phyloP scores from a whole-genome alignment of 305 asterid genomes.

The Fraxinus albicans region DNA sequence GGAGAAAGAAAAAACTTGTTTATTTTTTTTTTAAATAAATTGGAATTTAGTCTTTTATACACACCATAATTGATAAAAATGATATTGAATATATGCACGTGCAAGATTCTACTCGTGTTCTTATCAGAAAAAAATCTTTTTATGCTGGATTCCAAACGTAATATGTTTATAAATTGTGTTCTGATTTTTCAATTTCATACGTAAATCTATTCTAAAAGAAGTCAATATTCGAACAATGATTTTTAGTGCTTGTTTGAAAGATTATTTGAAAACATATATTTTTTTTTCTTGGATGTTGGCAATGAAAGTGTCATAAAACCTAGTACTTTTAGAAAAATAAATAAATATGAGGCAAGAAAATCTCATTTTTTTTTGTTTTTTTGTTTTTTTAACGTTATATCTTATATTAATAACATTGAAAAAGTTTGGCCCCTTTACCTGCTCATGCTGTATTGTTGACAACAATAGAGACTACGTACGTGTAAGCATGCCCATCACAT shows the following conservation, averaged over 20 bases:
- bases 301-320: neutral
- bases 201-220: neutral
- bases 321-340: neutral
- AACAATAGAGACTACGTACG: neutral
- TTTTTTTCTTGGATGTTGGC: neutral
- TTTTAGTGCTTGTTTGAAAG: too few species aligned
- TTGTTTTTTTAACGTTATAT: neutral
- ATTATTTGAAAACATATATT: too few species aligned
- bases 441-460: neutral
- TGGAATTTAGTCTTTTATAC: neutral
- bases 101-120: neutral
- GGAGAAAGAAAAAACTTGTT: neutral
- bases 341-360: neutral
- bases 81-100: neutral
- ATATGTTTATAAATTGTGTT: neutral
- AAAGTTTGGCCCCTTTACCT: neutral
- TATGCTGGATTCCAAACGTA: neutral
- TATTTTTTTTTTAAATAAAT: too few species aligned
- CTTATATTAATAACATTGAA: neutral
- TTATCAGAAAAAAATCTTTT: neutral
- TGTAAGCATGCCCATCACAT: neutral
- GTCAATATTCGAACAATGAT: neutral
- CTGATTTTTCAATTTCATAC: too few species aligned
- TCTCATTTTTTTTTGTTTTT: neutral
- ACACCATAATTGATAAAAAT: too few species aligned